These are phyloP conservation scores for Elaeis guineensis DNA, from an alignment of 176 grass and related monocot species.

Conservation along the genomic window DNA sequence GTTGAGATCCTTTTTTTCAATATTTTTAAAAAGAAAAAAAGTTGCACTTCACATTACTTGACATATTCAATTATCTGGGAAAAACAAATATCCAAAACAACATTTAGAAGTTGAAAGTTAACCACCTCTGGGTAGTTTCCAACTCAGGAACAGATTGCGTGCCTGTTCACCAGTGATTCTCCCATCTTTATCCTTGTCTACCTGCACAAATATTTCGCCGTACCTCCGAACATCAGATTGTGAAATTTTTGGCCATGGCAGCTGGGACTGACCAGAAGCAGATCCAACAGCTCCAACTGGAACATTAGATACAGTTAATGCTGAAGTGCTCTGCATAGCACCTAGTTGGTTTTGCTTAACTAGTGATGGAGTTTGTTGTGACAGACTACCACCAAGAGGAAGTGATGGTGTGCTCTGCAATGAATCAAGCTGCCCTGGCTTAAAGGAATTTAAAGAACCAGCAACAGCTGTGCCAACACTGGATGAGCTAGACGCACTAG, in stretches of 20 bases:
- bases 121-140: slow-evolving; percentile 94
- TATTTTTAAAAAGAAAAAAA: too few relatives aligned
- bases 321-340: slow-evolving; percentile 31
- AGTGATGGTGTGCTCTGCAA: slow-evolving; percentile 25
- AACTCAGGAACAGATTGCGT: slow-evolving; percentile 96
- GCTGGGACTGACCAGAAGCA: slow-evolving; percentile 35
- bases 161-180: slow-evolving; percentile 94
- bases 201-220: slow-evolving; percentile 83
- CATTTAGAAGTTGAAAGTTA: background rate
- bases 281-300: slow-evolving; percentile 38
- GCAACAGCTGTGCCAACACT: slow-evolving; percentile 21
- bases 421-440: slow-evolving; percentile 31
- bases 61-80: too few relatives aligned
- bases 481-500: slow-evolving; percentile 28
- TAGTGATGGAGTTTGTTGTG: slow-evolving; percentile 32
- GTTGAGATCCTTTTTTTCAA: too few relatives aligned
- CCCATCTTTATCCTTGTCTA: slow-evolving; percentile 95
- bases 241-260: slow-evolving; percentile 86
- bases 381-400: slow-evolving; percentile 34
- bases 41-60: too few relatives aligned
- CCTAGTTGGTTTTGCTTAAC: slow-evolving; percentile 35
- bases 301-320: slow-evolving; percentile 27
- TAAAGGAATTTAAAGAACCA: slow-evolving; percentile 40
- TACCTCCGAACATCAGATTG: slow-evolving; percentile 90
- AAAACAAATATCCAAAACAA: too few relatives aligned